Percentiles rank a stretch among this genome's conserved stretches.
Conservation (phyloP, 129 eudicot species). For the Oenanthe sinensis region DNA sequence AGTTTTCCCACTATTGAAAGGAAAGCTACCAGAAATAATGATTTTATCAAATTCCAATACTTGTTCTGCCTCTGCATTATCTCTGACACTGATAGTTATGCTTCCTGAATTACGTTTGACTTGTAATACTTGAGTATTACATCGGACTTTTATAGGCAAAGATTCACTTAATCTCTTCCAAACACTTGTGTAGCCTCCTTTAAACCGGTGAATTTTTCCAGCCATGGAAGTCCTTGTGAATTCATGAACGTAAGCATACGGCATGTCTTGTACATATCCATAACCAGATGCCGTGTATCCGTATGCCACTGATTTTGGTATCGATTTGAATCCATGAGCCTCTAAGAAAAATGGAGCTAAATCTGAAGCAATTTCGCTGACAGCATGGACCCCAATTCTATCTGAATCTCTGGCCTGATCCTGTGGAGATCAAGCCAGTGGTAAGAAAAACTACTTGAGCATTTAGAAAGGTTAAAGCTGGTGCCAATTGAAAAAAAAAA, state of each 20-base stretch:
- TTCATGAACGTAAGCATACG: slow-evolving; percentile 44
- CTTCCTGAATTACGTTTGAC: slow-evolving; percentile 17
- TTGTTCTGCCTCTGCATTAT: neutral
- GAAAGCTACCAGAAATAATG: slow-evolving; percentile 33
- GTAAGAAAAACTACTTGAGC: neutral
- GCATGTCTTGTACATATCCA: slow-evolving; percentile 45
- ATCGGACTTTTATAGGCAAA: slow-evolving; percentile 20
- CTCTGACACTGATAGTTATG: slow-evolving; percentile 8
- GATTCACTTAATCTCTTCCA: slow-evolving; percentile 32
- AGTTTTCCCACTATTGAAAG: slow-evolving; percentile 18
- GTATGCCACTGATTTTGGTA: slow-evolving; percentile 32
- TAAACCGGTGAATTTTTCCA: slow-evolving; percentile 33
- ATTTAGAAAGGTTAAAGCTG: neutral
- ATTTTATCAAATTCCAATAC: slow-evolving; percentile 38
- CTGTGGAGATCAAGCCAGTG: slow-evolving; percentile 4
- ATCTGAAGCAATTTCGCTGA: slow-evolving; percentile 37
- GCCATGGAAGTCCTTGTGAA: slow-evolving; percentile 49
- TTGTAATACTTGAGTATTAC: slow-evolving; percentile 21
- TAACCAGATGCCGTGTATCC: slow-evolving; percentile 50
- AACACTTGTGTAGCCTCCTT: slow-evolving; percentile 35
- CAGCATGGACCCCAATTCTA: slow-evolving; percentile 35
- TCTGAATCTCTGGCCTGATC: slow-evolving; percentile 30
- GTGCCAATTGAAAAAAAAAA: neutral
- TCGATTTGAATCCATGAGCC: slow-evolving; percentile 32
- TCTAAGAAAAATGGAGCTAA: slow-evolving; percentile 31